These are phyloP conservation scores for Leccinum fallax DNA, from an alignment of 1,284 basidiomycete genomes.

Conservation along the genomic window DNA sequence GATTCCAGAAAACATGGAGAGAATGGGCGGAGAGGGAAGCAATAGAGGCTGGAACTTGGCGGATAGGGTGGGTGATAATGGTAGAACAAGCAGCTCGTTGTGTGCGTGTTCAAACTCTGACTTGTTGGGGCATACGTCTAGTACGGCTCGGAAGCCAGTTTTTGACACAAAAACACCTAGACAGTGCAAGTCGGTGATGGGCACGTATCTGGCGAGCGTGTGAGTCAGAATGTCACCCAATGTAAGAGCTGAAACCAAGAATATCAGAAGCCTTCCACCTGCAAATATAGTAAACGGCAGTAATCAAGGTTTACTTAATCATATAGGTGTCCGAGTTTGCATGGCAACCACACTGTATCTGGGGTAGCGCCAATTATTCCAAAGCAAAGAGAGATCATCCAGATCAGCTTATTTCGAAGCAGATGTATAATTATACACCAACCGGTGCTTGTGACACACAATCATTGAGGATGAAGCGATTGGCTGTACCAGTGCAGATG, in stretches of 20 bases:
- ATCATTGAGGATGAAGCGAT: background rate
- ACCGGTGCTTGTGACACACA: background rate
- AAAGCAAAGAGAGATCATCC: background rate
- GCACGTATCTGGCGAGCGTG: background rate
- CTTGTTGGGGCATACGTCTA: background rate
- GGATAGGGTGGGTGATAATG: background rate
- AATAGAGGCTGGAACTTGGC: background rate
- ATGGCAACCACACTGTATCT: background rate
- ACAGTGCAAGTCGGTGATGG: background rate
- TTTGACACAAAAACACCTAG: background rate
- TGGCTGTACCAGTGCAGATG: background rate
- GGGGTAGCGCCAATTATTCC: background rate
- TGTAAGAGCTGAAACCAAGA: background rate
- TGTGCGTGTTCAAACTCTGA: background rate
- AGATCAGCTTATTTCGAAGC: background rate
- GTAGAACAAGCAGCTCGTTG: background rate
- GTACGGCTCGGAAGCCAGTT: background rate
- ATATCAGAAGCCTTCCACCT: background rate
- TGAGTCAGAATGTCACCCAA: background rate
- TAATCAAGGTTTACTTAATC: background rate
- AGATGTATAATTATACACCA: background rate
- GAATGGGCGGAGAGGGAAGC: background rate
- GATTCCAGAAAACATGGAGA: slow-evolving; percentile 13
- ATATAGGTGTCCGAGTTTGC: background rate
- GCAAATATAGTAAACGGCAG: background rate